Conservation (phyloP, 768 basidiomycete species). For the Tulasnella sp. region DNA sequence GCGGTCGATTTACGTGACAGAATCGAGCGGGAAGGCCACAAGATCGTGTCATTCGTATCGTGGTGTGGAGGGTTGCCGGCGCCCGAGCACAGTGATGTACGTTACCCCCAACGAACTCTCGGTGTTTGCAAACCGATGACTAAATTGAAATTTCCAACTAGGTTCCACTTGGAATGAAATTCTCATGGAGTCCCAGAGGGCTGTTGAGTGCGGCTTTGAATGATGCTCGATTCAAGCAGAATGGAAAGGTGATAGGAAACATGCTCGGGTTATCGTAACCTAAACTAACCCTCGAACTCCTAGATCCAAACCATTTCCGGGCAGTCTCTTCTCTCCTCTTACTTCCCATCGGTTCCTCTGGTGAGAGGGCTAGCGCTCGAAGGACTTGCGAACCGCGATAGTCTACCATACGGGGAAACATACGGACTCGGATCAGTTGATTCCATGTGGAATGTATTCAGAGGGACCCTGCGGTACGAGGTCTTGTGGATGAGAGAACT, state of each 20-base stretch:
- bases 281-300: neutral
- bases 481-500: neutral
- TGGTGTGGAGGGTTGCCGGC: constrained; percentile 92
- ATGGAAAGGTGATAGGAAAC: constrained; percentile 41
- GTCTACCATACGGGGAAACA: constrained; percentile 55
- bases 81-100: constrained; percentile 44
- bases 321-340: constrained; percentile 44
- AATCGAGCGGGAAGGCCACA: constrained; percentile 45
- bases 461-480: constrained; percentile 73
- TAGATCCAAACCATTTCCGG: constrained; percentile 47
- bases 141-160: constrained; percentile 5
- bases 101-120: neutral
- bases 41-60: constrained; percentile 66
- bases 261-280: neutral
- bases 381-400: constrained; percentile 80
- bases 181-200: constrained; percentile 87
- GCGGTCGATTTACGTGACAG: constrained; percentile 61
- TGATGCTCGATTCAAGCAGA: constrained; percentile 55
- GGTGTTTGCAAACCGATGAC: neutral
- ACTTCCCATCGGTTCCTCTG: constrained; percentile 63
- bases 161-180: constrained; percentile 78
- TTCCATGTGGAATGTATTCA: constrained; percentile 54
- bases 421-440: constrained; percentile 49
- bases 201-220: constrained; percentile 77
- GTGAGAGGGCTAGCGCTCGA: constrained; percentile 59